Evolutionary conservation across 2,329 filamentous ascomycete species (phyloP), one percentile per base, ranked within the genome.

Genomic region (Monosporascus sp.): DNA sequence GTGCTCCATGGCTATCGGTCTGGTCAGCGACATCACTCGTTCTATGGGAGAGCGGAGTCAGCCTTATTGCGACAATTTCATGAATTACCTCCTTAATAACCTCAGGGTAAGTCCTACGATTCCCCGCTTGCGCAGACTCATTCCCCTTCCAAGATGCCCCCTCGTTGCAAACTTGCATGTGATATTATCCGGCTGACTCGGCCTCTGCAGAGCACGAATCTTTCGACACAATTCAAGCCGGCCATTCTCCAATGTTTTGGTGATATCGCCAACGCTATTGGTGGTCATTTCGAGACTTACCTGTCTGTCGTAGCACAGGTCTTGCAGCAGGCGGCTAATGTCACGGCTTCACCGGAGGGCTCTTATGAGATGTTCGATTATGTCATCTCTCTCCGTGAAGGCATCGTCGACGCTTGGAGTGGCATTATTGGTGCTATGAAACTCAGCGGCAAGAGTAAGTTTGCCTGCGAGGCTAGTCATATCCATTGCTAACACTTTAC

Each of bases 321-420:
- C 17, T 80, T 99, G 58, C 90, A 97, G 72, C 93, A 97, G 71
- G 94, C 94, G 52, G 88, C 91, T 18, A 85, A 81, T 45, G 90
- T 99, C 52, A 89, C 86, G 34, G 83, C 89, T 42, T 84, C 84
- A 52, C 80, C 85, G 27, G 91, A 97, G 60, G 86, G 88, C 54
- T 89, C 88, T 49, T 94, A 92, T 63, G 94, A 99, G 73, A 96
- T 97, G 88, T 86, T 92, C 53, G 93, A 97, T 72, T 99, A 99
- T 69, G 87, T 99, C 62, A 84, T 96, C 59, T 96, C 92, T 20
- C 81, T 99, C 48, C 87, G 94, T 51, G 95, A 99, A 69, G 94
- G 93, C 62, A 97, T 99, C 61, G 96, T 97, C 87, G 94, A 99
- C 78, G 94, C 94, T 36, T 99, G 95, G 92, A 91, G 92, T 65